Conservation (phyloP, 2,329 filamentous ascomycete genomes). For the Tothia fuscella region DNA sequence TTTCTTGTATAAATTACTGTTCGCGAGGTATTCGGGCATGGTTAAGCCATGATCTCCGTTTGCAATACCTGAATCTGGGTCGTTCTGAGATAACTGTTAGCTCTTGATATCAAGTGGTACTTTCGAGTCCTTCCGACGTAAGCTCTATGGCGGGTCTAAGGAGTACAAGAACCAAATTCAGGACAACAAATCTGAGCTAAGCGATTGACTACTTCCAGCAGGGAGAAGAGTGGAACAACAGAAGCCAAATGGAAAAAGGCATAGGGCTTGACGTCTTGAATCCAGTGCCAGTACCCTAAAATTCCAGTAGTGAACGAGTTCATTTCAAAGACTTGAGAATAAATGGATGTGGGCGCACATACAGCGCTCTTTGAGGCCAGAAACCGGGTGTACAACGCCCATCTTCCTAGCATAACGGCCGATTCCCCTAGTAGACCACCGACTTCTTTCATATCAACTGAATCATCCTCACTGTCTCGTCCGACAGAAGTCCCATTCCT, state of each 20-base stretch:
- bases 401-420: slow-evolving; percentile 81
- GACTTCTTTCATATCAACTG: slow-evolving; percentile 93
- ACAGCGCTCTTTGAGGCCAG: slow-evolving; percentile 59
- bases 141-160: too few species aligned
- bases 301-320: too few species aligned
- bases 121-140: too few species aligned
- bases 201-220: too few species aligned
- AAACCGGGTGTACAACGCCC: slow-evolving; percentile 87
- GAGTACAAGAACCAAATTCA: background rate
- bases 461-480: slow-evolving; percentile 70
- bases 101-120: too few species aligned
- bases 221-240: too few species aligned
- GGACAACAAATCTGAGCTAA: too few species aligned
- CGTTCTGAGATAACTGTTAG: slow-evolving; percentile 14
- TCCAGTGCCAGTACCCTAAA: too few species aligned
- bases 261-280: too few species aligned
- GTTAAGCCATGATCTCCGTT: slow-evolving; percentile 33
- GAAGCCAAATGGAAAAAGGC: too few species aligned
- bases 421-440: slow-evolving; percentile 80
- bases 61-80: background rate
- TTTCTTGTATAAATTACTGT: slow-evolving; percentile 72
- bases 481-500: slow-evolving; percentile 30
- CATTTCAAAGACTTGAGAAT: too few species aligned
- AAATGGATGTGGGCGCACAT: background rate
- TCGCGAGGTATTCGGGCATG: slow-evolving; percentile 61